Conservation (phyloP, 2,329 filamentous ascomycete genomes). For the Magnaporthales sp. region DNA sequence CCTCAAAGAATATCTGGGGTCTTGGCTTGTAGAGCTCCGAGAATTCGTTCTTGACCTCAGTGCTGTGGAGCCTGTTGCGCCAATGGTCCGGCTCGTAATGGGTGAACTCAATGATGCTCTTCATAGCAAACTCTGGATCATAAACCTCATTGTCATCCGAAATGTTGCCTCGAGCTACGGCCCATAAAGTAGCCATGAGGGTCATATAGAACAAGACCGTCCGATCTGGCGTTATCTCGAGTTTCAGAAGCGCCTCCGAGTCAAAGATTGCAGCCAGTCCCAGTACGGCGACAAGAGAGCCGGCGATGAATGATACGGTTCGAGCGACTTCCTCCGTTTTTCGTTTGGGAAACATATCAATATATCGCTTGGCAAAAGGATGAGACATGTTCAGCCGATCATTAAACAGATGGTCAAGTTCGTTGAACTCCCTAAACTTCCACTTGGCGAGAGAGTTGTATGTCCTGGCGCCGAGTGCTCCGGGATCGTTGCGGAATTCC, state of each 20-base stretch:
- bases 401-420: slow-evolving; percentile 84
- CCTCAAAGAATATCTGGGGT: slow-evolving; percentile 83
- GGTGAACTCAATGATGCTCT: slow-evolving; percentile 84
- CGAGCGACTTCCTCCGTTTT: slow-evolving; percentile 80
- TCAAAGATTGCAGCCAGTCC: slow-evolving; percentile 80
- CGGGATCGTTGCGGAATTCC: slow-evolving; percentile 93
- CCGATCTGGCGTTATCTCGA: slow-evolving; percentile 82
- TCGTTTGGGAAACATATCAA: slow-evolving; percentile 94
- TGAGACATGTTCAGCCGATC: slow-evolving; percentile 90
- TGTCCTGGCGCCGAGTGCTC: slow-evolving; percentile 75
- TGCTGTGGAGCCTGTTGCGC: slow-evolving; percentile 83
- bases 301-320: slow-evolving; percentile 80
- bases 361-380: slow-evolving; percentile 82
- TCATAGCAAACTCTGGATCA: slow-evolving; percentile 82
- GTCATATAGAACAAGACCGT: slow-evolving; percentile 88
- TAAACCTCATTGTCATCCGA: slow-evolving; percentile 85
- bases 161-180: slow-evolving; percentile 70
- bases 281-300: slow-evolving; percentile 78
- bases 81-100: slow-evolving; percentile 88
- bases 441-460: slow-evolving; percentile 93
- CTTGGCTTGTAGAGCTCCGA: slow-evolving; percentile 86
- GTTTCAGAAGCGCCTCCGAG: slow-evolving; percentile 80
- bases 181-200: slow-evolving; percentile 75
- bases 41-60: slow-evolving; percentile 88
- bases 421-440: slow-evolving; percentile 99